These are phyloP conservation scores for Ramularia endophylla DNA, from an alignment of 2,329 filamentous ascomycete genomes.

Conservation along the genomic window DNA sequence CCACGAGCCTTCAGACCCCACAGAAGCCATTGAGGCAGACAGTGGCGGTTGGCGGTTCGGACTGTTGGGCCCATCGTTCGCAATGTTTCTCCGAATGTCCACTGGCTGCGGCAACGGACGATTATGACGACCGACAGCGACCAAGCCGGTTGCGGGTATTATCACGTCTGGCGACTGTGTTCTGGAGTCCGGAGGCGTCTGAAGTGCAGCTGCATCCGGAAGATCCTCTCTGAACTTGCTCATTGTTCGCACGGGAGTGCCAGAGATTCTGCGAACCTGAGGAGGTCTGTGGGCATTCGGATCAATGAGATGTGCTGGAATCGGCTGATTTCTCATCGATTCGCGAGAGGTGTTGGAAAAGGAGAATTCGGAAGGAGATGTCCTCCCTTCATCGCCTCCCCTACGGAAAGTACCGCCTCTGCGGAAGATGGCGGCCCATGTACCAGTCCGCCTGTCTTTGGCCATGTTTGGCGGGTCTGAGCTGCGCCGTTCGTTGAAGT, in stretches of 20 bases:
- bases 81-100: slow-evolving; percentile 18
- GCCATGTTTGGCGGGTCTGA: slow-evolving; percentile 37
- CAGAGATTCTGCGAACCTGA: slow-evolving; percentile 42
- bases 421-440: slow-evolving; percentile 71
- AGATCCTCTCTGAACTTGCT: slow-evolving; percentile 92
- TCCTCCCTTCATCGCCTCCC: slow-evolving; percentile 42
- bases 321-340: slow-evolving; percentile 61
- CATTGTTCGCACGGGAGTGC: slow-evolving; percentile 69
- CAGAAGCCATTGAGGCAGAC: slow-evolving; percentile 83
- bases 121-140: slow-evolving; percentile 24
- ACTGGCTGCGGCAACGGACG: slow-evolving; percentile 11
- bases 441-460: slow-evolving; percentile 38
- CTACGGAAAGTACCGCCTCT: slow-evolving; percentile 43
- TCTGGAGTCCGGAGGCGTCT: slow-evolving; percentile 77
- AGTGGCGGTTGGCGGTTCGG: slow-evolving; percentile 34
- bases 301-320: slow-evolving; percentile 44
- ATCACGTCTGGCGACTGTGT: slow-evolving; percentile 70
- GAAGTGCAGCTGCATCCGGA: slow-evolving; percentile 68
- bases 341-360: slow-evolving; percentile 90
- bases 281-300: slow-evolving; percentile 28
- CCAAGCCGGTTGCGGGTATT: slow-evolving; percentile 32
- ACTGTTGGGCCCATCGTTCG: slow-evolving; percentile 38
- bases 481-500: slow-evolving; percentile 23
- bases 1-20: slow-evolving; percentile 96
- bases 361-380: slow-evolving; percentile 57